Evolutionary conservation across 148 eudicot species (phyloP).

Genomic region (Simmondsia chinensis): DNA sequence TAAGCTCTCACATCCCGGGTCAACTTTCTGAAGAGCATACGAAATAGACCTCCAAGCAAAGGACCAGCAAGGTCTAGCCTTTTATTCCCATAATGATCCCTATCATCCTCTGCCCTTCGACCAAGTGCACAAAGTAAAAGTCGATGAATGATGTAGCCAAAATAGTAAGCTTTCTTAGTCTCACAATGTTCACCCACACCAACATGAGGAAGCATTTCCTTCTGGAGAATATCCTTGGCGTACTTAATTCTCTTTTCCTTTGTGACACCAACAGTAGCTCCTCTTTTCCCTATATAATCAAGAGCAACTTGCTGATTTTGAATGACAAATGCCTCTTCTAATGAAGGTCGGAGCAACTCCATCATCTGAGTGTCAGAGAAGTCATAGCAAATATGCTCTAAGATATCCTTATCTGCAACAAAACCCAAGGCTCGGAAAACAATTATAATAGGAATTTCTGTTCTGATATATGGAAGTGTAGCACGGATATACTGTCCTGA

Average conservation of each 20-base stretch:
- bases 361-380: constrained; percentile 93
- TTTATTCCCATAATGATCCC: constrained; percentile 98
- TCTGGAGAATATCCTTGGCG: constrained; percentile 94
- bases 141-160: constrained; percentile 94
- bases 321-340: constrained; percentile 98
- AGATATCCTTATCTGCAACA: constrained; percentile 94
- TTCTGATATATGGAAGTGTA: constrained; percentile 86
- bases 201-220: constrained; percentile 99
- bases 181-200: constrained; percentile 95
- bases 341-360: constrained; percentile 93
- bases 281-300: constrained; percentile 97
- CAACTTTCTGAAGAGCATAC: constrained; percentile 89
- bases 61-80: constrained; percentile 99
- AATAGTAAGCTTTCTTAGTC: constrained; percentile 96
- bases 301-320: constrained; percentile 98
- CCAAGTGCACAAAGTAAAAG: constrained; percentile 88
- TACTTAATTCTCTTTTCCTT: constrained; percentile 92
- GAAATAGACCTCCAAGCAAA: constrained; percentile 87
- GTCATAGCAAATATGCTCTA: constrained; percentile 96
- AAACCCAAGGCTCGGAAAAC: constrained; percentile 95
- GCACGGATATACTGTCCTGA: constrained; percentile 96
- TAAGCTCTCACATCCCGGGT: constrained; percentile 93
- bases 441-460: constrained; percentile 90
- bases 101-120: constrained; percentile 92
- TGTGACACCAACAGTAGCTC: constrained; percentile 89